Percentiles rank a stretch among this genome's conserved stretches.
phyloP scores from a whole-genome alignment of 352 stramenopile genomes.

The Saprolegnia diclina region DNA sequence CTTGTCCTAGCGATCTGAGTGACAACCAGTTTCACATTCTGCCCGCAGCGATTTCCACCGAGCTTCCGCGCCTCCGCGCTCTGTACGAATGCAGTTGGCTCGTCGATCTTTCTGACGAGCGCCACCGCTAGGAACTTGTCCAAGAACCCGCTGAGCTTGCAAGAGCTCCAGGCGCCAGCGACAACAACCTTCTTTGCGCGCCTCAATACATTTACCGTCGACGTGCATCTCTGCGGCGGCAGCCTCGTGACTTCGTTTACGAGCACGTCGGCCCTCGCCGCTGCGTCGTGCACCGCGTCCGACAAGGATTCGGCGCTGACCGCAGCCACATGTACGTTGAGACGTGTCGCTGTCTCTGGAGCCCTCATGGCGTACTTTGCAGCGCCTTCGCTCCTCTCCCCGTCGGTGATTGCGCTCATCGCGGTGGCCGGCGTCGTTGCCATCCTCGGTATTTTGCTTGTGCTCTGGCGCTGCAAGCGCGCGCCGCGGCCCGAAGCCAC shows the following conservation, averaged over 20 bases:
- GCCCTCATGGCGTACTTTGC: not conserved
- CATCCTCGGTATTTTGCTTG: conserved; percentile 4
- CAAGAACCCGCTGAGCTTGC: not conserved
- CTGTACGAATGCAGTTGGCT: not conserved
- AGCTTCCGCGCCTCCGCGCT: not conserved
- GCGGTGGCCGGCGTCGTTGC: conserved; percentile 1
- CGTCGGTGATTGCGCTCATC: not conserved
- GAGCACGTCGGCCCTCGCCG: not conserved
- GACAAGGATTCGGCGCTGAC: not conserved
- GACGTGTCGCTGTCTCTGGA: not conserved
- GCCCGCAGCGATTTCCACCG: not conserved
- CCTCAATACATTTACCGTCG: conserved; percentile 16
- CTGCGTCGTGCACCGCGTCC: not conserved
- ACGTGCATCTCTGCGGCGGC: not conserved
- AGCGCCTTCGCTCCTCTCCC: not conserved
- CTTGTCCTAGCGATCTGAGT: not conserved
- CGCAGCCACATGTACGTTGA: not conserved
- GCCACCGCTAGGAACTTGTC: conserved; percentile 6
- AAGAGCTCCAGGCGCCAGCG: not conserved
- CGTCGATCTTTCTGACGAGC: not conserved
- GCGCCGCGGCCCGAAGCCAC: not conserved
- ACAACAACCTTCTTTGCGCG: not conserved
- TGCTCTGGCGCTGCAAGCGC: not conserved
- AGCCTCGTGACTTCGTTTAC: not conserved
- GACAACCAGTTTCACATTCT: not conserved